Conservation (phyloP, 2,329 filamentous ascomycete genomes). For the Fusarium chaquense region DNA sequence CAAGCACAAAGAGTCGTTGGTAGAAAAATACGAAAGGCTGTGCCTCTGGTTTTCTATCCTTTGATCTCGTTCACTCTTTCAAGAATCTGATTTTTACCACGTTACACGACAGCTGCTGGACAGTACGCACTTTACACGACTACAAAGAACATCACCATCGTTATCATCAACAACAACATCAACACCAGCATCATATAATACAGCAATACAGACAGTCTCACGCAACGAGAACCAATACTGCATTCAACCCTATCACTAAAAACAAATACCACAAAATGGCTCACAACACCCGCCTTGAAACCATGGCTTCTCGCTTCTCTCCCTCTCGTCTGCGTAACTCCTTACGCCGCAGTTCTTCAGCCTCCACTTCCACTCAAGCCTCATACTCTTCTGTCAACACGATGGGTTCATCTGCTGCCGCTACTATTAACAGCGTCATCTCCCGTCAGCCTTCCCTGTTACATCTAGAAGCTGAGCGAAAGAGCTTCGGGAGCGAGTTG, state of each 20-base stretch:
- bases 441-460: conserved; percentile 68
- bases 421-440: conserved; percentile 70
- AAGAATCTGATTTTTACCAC: neutral
- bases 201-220: neutral
- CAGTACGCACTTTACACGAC: conserved; percentile 28
- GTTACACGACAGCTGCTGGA: conserved; percentile 40
- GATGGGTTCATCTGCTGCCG: conserved; percentile 59
- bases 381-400: conserved; percentile 60
- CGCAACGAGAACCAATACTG: neutral
- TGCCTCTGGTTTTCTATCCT: conserved; percentile 36
- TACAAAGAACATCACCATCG: neutral
- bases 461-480: conserved; percentile 69
- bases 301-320: conserved; percentile 64
- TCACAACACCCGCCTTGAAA: conserved; percentile 59
- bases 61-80: conserved; percentile 28
- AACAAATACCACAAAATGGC: conserved; percentile 29
- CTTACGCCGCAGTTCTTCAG: conserved; percentile 64
- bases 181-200: conserved; percentile 6
- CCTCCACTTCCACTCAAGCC: conserved; percentile 51
- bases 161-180: neutral
- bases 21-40: conserved; percentile 39
- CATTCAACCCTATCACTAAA: neutral
- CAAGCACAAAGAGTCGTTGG: conserved; percentile 21
- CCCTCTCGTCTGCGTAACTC: conserved; percentile 63
- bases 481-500: conserved; percentile 64